phyloP scores from a whole-genome alignment of 352 stramenopile species.

The Hyphochytrium catenoides region DNA sequence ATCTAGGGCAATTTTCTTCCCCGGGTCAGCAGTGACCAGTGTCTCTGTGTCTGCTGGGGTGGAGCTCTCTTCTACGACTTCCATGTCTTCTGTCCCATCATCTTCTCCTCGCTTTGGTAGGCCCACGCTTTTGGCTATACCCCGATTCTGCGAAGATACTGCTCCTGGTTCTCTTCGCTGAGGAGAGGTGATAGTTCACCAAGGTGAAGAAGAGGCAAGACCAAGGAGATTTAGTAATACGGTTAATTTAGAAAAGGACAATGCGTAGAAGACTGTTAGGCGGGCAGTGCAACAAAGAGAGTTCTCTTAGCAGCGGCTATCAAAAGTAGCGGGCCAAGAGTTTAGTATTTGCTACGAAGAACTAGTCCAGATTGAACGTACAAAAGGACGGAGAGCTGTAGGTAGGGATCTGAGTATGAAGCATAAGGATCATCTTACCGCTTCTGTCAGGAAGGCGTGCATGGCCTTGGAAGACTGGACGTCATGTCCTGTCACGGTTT shows the following conservation, averaged over 20 bases:
- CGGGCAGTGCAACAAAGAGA: no score
- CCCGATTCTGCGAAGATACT: conserved; percentile 11
- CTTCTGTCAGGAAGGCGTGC: conserved; percentile 44
- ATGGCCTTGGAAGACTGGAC: conserved; percentile 37
- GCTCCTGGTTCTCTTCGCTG: conserved; percentile 18
- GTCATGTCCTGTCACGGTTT: conserved; percentile 25
- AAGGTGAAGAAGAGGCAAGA: no score
- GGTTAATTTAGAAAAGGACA: no score
- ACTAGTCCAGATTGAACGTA: not conserved
- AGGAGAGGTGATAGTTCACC: not conserved
- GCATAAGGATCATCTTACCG: no score
- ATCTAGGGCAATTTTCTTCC: conserved; percentile 58
- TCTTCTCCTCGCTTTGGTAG: not conserved
- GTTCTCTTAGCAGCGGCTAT: no score
- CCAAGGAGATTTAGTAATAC: no score
- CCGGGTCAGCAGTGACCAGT: conserved; percentile 35
- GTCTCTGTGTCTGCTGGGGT: conserved; percentile 16
- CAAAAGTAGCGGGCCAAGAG: no score
- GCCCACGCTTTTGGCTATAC: not conserved
- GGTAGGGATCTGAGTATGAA: no score
- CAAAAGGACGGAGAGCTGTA: no score
- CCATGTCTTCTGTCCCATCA: not conserved
- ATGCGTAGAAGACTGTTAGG: no score
- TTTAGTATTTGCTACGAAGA: conserved; percentile 5
- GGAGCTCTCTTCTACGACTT: conserved; percentile 9